Evolutionary conservation across 176 grass and related monocot genomes (phyloP).

Genomic region (Aechmea fasciata): DNA sequence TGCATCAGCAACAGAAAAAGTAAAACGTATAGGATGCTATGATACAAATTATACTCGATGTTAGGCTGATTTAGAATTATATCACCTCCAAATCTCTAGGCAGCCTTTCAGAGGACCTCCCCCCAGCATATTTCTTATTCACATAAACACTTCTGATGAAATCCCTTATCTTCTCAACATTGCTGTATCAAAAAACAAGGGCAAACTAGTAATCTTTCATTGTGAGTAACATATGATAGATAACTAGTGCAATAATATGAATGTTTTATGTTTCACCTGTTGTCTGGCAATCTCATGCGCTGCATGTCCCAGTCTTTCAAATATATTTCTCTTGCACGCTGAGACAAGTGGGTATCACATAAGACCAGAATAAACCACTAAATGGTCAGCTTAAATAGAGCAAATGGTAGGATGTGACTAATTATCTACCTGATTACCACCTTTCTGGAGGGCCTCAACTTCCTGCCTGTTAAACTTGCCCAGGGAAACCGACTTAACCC

Average conservation of each 20-base stretch:
- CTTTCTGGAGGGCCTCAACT: conserved; percentile 68
- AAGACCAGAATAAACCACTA: conserved; percentile 9
- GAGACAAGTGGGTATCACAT: conserved; percentile 23
- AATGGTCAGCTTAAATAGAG: not conserved
- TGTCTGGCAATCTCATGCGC: conserved; percentile 83
- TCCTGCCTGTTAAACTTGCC: conserved; percentile 90
- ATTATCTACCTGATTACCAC: conserved; percentile 81
- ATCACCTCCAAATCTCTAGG: conserved; percentile 53
- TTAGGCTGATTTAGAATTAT: conserved; percentile 3
- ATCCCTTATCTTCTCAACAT: conserved; percentile 86
- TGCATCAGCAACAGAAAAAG: not conserved
- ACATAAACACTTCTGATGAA: conserved; percentile 98
- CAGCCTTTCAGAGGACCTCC: conserved; percentile 34
- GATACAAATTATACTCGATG: not conserved
- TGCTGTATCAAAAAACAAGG: conserved; percentile 35
- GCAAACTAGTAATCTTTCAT: conserved; percentile 23
- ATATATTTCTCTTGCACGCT: conserved; percentile 81
- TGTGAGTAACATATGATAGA: not conserved
- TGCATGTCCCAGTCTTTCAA: conserved; percentile 94
- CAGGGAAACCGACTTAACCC: conserved; percentile 97
- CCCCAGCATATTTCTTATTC: conserved; percentile 85
- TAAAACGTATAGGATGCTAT: not conserved
- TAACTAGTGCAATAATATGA: conserved; percentile 7
- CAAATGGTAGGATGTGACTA: not conserved
- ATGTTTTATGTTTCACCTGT: conserved; percentile 40